Evolutionary conservation across 192 early-diverging fungal genomes (phyloP).

Genomic region (Linnemannia elongata): DNA sequence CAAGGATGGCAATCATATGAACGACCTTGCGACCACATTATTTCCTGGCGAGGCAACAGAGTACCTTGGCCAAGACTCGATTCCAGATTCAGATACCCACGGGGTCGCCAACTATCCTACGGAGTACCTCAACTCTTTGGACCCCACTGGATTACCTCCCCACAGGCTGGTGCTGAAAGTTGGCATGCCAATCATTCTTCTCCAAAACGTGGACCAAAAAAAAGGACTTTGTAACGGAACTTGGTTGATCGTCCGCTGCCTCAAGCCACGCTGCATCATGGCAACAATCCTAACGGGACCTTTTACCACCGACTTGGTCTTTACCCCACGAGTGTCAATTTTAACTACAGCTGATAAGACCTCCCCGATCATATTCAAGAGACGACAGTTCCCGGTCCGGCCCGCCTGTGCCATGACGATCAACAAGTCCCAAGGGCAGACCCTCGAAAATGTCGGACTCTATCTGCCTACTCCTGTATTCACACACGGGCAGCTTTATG

Average conservation of each 20-base stretch:
- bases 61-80: neutral
- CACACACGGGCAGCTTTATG: neutral
- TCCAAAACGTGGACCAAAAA: constrained; percentile 36
- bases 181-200: constrained; percentile 32
- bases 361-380: constrained; percentile 16
- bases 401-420: constrained; percentile 37
- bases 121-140: neutral
- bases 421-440: constrained; percentile 29
- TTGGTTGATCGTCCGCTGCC: constrained; percentile 24
- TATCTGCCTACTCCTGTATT: constrained; percentile 12
- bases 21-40: too few species aligned
- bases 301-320: neutral
- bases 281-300: constrained; percentile 13
- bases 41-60: neutral
- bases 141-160: constrained; percentile 1
- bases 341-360: constrained; percentile 1
- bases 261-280: constrained; percentile 11
- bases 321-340: constrained; percentile 31
- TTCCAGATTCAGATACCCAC: neutral
- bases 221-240: constrained; percentile 52
- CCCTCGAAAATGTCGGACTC: constrained; percentile 14
- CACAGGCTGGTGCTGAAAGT: constrained; percentile 19
- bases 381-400: constrained; percentile 20
- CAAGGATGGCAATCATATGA: neutral
- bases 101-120: neutral